Conservation (phyloP, 2,329 filamentous ascomycete species). For the Venturia carpophila region DNA sequence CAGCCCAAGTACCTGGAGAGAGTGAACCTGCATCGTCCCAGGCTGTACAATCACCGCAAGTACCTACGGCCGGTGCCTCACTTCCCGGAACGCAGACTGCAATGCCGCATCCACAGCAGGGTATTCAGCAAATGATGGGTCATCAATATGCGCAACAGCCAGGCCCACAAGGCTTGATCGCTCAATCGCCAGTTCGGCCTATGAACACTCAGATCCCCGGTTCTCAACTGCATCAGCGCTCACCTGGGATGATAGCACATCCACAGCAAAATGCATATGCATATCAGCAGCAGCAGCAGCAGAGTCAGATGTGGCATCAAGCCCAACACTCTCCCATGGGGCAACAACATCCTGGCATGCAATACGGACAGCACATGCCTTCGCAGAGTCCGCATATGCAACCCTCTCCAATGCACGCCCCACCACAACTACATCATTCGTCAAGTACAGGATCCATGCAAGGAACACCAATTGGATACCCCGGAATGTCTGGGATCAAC, state of each 20-base stretch:
- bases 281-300: slow-evolving; percentile 28
- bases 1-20: slow-evolving; percentile 33
- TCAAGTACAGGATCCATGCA: slow-evolving; percentile 38
- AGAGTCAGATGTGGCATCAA: slow-evolving; percentile 43
- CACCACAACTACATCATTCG: slow-evolving; percentile 40
- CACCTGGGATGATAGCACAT: slow-evolving; percentile 46
- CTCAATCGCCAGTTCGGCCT: slow-evolving; percentile 64
- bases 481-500: slow-evolving; percentile 40
- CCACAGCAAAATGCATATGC: slow-evolving; percentile 40
- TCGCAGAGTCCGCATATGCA: slow-evolving; percentile 37
- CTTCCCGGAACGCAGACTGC: slow-evolving; percentile 49
- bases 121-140: slow-evolving; percentile 55
- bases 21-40: slow-evolving; percentile 34
- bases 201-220: slow-evolving; percentile 54
- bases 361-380: slow-evolving; percentile 31
- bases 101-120: slow-evolving; percentile 50
- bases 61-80: slow-evolving; percentile 51
- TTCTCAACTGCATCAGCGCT: slow-evolving; percentile 58
- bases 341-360: slow-evolving; percentile 38
- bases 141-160: slow-evolving; percentile 62
- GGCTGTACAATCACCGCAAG: slow-evolving; percentile 41
- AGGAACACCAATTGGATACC: slow-evolving; percentile 36
- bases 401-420: slow-evolving; percentile 43
- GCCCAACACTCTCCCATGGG: slow-evolving; percentile 42
- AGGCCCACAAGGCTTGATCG: slow-evolving; percentile 63